Conservation (phyloP, 2,329 filamentous ascomycete species). For the Diplodia scrobiculata region DNA sequence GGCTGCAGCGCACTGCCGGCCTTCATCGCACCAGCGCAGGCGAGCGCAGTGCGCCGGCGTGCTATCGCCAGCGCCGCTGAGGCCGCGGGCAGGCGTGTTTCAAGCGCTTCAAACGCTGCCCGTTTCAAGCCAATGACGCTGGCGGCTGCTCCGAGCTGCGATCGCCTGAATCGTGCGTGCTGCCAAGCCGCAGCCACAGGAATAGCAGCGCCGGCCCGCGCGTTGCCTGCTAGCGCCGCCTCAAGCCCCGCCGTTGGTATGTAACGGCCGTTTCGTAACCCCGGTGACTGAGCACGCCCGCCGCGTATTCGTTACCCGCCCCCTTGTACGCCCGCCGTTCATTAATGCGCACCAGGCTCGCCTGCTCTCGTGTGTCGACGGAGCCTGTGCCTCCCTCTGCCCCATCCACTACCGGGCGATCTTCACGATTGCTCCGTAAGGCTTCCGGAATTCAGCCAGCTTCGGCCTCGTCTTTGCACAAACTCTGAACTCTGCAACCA, state of each 20-base stretch:
- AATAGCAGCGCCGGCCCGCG: conserved; percentile 21
- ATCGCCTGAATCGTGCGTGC: conserved; percentile 23
- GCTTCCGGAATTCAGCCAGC: conserved; percentile 30
- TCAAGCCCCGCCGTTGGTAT: conserved; percentile 1
- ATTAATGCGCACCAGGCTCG: conserved; percentile 26
- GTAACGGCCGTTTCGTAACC: background rate
- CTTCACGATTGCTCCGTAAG: conserved; percentile 27
- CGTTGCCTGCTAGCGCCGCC: conserved; percentile 7
- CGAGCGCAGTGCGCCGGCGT: conserved; percentile 13
- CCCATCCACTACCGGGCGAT: conserved; percentile 29
- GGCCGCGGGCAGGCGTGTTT: conserved; percentile 22
- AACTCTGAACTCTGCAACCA: conserved; percentile 28
- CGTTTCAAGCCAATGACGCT: conserved; percentile 25
- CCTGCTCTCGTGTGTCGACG: conserved; percentile 26
- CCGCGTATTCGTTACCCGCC: conserved; percentile 8
- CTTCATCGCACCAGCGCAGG: background rate
- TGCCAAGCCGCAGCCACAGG: conserved; percentile 20
- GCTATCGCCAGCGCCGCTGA: conserved; percentile 16
- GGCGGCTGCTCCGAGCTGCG: conserved; percentile 6
- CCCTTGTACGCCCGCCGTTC: conserved; percentile 4
- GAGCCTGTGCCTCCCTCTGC: conserved; percentile 28
- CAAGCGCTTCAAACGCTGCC: conserved; percentile 25
- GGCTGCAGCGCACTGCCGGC: conserved; percentile 5
- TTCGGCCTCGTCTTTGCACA: conserved; percentile 27
- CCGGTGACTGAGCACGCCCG: background rate